Base-by-base conservation (phyloP, 2,329 filamentous ascomycete species). In the Ploettnerulaceae sp. region DNA sequence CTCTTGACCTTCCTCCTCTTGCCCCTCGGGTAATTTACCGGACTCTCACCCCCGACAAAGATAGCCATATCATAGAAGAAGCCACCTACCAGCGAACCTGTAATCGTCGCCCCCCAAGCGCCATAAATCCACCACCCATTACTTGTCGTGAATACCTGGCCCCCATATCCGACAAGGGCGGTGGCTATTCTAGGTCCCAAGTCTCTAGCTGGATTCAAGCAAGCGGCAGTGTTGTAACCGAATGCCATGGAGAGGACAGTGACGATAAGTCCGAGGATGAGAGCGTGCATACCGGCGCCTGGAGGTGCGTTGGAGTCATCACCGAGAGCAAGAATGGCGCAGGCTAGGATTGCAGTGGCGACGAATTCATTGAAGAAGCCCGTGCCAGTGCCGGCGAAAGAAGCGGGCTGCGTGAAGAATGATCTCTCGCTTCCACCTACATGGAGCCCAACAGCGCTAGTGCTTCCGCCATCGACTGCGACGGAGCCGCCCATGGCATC, bases 1-100 rank as follows among this genome's bases (percentile, higher is more conserved):
- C 52, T 54, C 26, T 66, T 56, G 2, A 66, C 65, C 24, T 69
- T 61, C 55, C 66, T 61, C 6, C 66, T 69, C 36, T 68, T 61
- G 49, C 64, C 64, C 21, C 71, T 68, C 2, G 69, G 70, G 61
- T 77, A 71, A 60, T 72, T 76, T 46, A 74, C 70, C 11, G 72
- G 73, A 33, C 66, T 70, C 56, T 75, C 73, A 1, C 71, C 72
- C 4, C 70, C 69, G 0, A 69, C 70, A 54, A 75, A 76, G 52
- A 70, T 74, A 54, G 67, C 69, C 51, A 69, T 65, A 57, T 76
- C 74, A 58, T 77, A 76, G 48, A 75, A 59, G 51, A 74, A 71
- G 6, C 61, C 71, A 1, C 71, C 71, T 29, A 69, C 60, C 20
- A 71, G 64, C 20, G 64, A 64, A 8, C 67, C 72, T 35, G 51